These are phyloP conservation scores for Deakozyma indianensis DNA, from an alignment of 805 yeast species.

Conservation along the genomic window DNA sequence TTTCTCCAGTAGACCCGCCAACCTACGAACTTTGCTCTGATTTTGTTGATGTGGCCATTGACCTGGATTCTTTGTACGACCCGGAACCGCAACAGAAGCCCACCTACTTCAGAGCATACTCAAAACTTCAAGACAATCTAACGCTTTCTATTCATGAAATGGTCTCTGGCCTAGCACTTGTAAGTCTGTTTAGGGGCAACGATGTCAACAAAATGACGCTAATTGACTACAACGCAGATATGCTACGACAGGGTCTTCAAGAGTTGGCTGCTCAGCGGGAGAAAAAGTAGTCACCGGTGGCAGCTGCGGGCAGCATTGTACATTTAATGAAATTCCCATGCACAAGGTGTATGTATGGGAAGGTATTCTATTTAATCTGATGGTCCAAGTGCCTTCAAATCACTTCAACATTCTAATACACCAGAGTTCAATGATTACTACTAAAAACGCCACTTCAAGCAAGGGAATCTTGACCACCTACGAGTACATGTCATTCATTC, in stretches of 20 bases:
- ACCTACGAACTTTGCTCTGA: slow-evolving; percentile 96
- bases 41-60: slow-evolving; percentile 87
- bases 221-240: slow-evolving; percentile 77
- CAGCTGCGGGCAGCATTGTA: too few relatives aligned
- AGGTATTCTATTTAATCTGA: too few relatives aligned
- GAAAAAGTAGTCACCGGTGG: too few relatives aligned
- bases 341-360: too few relatives aligned
- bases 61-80: slow-evolving; percentile 39
- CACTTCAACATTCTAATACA: too few relatives aligned
- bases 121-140: slow-evolving; percentile 72
- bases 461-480: too few relatives aligned
- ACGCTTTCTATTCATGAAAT: slow-evolving; percentile 73
- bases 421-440: too few relatives aligned
- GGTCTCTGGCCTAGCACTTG: slow-evolving; percentile 86
- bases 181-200: slow-evolving; percentile 67
- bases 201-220: slow-evolving; percentile 41
- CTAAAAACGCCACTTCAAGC: too few relatives aligned
- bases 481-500: too few relatives aligned
- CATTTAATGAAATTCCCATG: too few relatives aligned
- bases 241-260: slow-evolving; percentile 62
- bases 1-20: slow-evolving; percentile 88
- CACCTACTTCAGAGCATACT: slow-evolving; percentile 13
- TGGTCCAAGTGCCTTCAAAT: too few relatives aligned
- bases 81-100: slow-evolving; percentile 3
- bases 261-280: slow-evolving; percentile 3